phyloP scores from a whole-genome alignment of 331 rosid genomes.

The Stylosanthes scabra region DNA sequence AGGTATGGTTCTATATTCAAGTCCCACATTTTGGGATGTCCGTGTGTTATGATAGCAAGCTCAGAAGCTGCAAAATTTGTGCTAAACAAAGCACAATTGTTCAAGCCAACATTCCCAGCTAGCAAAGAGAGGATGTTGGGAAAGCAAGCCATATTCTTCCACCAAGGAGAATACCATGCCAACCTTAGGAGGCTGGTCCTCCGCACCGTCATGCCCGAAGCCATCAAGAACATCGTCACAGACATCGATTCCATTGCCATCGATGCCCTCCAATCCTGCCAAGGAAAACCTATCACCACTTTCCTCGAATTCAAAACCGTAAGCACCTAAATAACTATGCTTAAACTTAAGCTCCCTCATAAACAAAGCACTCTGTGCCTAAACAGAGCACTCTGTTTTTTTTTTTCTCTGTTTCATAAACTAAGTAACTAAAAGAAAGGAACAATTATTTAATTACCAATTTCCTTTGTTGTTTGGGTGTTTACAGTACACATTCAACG shows the following conservation, averaged over 20 bases:
- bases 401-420: background rate
- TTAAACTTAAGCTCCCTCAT: background rate
- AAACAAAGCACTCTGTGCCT: constrained; percentile 11
- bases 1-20: constrained; percentile 85
- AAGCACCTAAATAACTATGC: no score
- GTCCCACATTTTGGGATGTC: constrained; percentile 87
- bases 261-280: constrained; percentile 63
- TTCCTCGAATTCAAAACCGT: constrained; percentile 84
- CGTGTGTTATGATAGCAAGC: constrained; percentile 81
- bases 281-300: constrained; percentile 65
- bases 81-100: constrained; percentile 59
- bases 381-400: constrained; percentile 28
- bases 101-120: constrained; percentile 87
- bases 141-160: constrained; percentile 77
- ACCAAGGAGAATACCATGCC: constrained; percentile 84
- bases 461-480: no score
- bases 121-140: constrained; percentile 91
- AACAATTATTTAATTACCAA: no score
- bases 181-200: constrained; percentile 75
- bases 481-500: constrained; percentile 79
- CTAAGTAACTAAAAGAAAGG: no score
- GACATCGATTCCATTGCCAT: constrained; percentile 70
- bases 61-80: constrained; percentile 81
- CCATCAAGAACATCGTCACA: constrained; percentile 53
- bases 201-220: constrained; percentile 69